phyloP scores from a whole-genome alignment of 2,329 filamentous ascomycete genomes.

The Domatiomyces globalis region DNA sequence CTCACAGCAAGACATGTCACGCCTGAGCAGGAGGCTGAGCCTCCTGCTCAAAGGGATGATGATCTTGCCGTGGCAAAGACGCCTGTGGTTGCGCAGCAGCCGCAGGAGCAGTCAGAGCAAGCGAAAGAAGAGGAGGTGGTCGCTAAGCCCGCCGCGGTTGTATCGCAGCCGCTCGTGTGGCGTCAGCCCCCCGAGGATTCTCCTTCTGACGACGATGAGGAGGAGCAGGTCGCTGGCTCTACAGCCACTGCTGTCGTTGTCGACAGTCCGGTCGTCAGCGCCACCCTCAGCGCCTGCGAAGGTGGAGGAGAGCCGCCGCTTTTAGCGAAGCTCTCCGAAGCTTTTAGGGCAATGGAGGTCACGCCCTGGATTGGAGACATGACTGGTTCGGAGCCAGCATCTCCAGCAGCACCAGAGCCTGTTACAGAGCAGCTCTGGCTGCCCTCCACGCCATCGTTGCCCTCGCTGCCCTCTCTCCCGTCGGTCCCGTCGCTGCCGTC shows the following conservation, averaged over 20 bases:
- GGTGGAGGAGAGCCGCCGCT: not conserved
- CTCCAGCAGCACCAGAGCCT: not conserved
- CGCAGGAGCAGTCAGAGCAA: not conserved
- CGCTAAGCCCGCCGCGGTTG: not conserved
- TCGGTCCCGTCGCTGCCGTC: not conserved
- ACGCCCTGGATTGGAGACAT: not conserved
- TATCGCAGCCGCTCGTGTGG: not conserved
- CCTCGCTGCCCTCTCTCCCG: not conserved
- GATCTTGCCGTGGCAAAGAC: not conserved
- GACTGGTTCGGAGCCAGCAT: not conserved
- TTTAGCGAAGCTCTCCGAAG: not conserved
- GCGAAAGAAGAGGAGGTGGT: not conserved
- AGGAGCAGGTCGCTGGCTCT: not conserved
- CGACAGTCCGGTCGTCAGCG: not conserved
- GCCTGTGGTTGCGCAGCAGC: too few relatives aligned
- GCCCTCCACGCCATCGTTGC: not conserved
- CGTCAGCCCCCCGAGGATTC: not conserved
- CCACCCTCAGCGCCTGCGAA: not conserved
- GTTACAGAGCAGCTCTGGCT: not conserved
- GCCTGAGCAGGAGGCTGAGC: not conserved
- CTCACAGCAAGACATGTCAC: not conserved
- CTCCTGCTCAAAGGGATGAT: not conserved
- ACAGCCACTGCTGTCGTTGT: not conserved
- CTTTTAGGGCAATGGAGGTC: not conserved
- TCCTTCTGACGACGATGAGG: not conserved